phyloP scores from a whole-genome alignment of 2,329 filamentous ascomycete species.

The Penicillium hordei region DNA sequence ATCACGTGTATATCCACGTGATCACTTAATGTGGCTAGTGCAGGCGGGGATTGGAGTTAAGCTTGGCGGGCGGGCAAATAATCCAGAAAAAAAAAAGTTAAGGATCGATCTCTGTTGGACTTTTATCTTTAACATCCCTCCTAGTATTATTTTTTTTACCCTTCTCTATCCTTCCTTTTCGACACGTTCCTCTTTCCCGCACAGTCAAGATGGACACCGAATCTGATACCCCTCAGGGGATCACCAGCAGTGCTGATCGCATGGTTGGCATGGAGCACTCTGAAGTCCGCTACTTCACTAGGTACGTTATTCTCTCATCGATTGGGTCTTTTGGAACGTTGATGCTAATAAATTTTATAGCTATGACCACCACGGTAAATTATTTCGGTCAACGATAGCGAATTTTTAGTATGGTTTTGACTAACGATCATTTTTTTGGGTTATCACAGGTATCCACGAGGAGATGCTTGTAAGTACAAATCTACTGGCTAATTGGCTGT shows the following conservation, averaged over 20 bases:
- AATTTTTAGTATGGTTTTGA: slow-evolving; percentile 14
- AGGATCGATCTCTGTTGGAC: slow-evolving; percentile 18
- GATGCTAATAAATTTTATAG: slow-evolving; percentile 50
- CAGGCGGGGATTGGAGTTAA: slow-evolving; percentile 24
- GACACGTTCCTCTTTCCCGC: slow-evolving; percentile 8
- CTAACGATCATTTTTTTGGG: slow-evolving; percentile 29
- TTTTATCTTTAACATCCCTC: slow-evolving; percentile 15
- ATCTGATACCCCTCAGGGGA: slow-evolving; percentile 28
- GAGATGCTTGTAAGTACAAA: slow-evolving; percentile 83
- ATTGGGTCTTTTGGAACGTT: slow-evolving; percentile 8
- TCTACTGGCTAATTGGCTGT: slow-evolving; percentile 6
- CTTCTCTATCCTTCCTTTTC: slow-evolving; percentile 7
- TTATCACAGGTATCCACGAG: slow-evolving; percentile 78
- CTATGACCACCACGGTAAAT: slow-evolving; percentile 95
- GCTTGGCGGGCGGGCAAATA: slow-evolving; percentile 31
- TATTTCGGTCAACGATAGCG: slow-evolving; percentile 21
- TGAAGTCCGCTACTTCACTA: slow-evolving; percentile 99
- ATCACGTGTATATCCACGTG: slow-evolving; percentile 26
- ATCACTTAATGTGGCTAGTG: slow-evolving; percentile 18
- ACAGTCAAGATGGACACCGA: slow-evolving; percentile 33
- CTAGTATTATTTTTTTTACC: slow-evolving; percentile 2
- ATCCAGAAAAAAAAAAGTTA: slow-evolving; percentile 33
- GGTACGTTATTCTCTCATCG: slow-evolving; percentile 54
- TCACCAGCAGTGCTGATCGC: slow-evolving; percentile 47
- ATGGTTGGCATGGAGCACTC: slow-evolving; percentile 75